These are phyloP conservation scores for Alternaria alternata DNA, from an alignment of 2,329 filamentous ascomycete species.

Conservation along the genomic window DNA sequence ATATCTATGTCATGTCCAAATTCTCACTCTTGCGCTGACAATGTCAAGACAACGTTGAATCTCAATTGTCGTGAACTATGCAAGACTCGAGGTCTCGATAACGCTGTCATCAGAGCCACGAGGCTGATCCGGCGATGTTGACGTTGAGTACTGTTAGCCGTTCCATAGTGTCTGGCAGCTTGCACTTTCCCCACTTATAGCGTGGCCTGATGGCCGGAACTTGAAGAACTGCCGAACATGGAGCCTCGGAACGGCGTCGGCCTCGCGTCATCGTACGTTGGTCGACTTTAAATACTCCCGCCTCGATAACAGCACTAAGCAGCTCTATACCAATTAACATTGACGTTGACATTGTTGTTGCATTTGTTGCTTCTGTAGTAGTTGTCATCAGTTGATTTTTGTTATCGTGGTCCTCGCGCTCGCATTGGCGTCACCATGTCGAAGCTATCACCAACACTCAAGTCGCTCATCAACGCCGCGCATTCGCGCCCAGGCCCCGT, in stretches of 20 bases:
- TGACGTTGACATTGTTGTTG: background rate
- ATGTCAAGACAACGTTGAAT: background rate
- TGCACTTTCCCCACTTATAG: background rate
- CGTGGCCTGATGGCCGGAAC: slow-evolving; percentile 2
- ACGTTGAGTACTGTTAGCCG: too few species aligned
- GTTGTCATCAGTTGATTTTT: background rate
- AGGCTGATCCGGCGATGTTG: too few species aligned
- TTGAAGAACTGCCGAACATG: slow-evolving; percentile 12
- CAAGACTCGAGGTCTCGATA: background rate
- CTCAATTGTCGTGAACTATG: background rate
- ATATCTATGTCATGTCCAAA: background rate
- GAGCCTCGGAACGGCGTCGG: slow-evolving; percentile 17
- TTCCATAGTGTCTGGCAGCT: too few species aligned
- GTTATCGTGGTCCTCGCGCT: background rate
- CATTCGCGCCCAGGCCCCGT: slow-evolving; percentile 47
- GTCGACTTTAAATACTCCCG: slow-evolving; percentile 2
- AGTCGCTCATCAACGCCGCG: slow-evolving; percentile 47
- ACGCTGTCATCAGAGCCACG: background rate
- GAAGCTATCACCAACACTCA: slow-evolving; percentile 47
- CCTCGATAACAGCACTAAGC: background rate
- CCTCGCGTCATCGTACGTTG: slow-evolving; percentile 8
- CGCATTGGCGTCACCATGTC: slow-evolving; percentile 35
- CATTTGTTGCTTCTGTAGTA: background rate
- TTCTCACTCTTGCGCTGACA: background rate
- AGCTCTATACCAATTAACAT: background rate